Percentiles rank a stretch among this genome's conserved stretches.
Conservation (phyloP, 2,329 filamentous ascomycete species). For the Ploettnerulaceae sp. region DNA sequence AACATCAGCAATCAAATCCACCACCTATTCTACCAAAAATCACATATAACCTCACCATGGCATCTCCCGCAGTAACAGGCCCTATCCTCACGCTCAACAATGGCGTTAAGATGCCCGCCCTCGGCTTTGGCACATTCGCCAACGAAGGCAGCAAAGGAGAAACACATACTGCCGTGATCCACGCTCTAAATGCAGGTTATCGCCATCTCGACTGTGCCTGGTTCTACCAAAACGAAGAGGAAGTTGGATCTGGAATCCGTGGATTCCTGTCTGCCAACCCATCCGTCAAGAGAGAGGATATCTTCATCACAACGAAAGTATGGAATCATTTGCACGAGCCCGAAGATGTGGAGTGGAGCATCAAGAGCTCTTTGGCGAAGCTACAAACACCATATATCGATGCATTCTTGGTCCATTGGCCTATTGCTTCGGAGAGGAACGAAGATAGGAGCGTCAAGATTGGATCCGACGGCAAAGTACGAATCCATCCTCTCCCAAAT, state of each 20-base stretch:
- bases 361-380: slow-evolving; percentile 67
- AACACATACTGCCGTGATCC: slow-evolving; percentile 46
- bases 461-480: slow-evolving; percentile 48
- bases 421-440: slow-evolving; percentile 70
- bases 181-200: slow-evolving; percentile 63
- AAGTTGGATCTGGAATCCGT: slow-evolving; percentile 73
- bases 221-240: slow-evolving; percentile 76
- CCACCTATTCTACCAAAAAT: no score
- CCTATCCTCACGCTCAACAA: slow-evolving; percentile 35
- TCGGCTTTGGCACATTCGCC: slow-evolving; percentile 42
- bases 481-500: no score
- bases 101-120: slow-evolving; percentile 36
- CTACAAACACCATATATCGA: slow-evolving; percentile 78
- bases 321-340: slow-evolving; percentile 71
- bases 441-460: slow-evolving; percentile 57
- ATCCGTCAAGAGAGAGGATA: slow-evolving; percentile 67
- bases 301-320: slow-evolving; percentile 82
- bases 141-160: slow-evolving; percentile 37
- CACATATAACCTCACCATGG: no score
- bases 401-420: slow-evolving; percentile 79
- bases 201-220: slow-evolving; percentile 66
- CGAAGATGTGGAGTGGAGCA: slow-evolving; percentile 60
- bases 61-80: slow-evolving; percentile 28
- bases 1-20: no score
- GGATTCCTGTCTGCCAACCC: slow-evolving; percentile 57